phyloP scores from a whole-genome alignment of 768 basidiomycete genomes.

The Naganishia randhawae region DNA sequence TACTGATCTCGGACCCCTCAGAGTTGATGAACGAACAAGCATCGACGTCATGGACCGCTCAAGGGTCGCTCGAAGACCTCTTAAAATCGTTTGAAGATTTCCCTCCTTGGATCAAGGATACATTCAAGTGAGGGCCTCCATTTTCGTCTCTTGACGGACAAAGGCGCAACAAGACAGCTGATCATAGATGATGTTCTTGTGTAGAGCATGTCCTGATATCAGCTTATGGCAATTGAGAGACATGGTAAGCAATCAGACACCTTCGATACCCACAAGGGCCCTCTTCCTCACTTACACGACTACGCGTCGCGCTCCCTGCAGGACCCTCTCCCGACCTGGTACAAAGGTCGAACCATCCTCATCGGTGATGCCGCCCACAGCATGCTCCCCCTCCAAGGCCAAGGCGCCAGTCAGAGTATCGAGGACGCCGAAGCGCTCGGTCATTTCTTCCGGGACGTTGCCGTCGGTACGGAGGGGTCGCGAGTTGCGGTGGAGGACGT shows the following conservation, averaged over 20 bases:
- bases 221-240: not conserved
- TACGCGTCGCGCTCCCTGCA: not conserved
- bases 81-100: conserved; percentile 22
- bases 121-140: conserved; percentile 9
- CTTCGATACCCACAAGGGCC: not conserved
- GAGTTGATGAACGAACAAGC: conserved; percentile 22
- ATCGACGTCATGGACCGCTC: conserved; percentile 25
- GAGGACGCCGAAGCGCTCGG: conserved; percentile 23
- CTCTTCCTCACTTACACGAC: not conserved
- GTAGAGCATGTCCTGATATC: not conserved
- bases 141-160: not conserved
- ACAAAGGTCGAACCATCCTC: conserved; percentile 25
- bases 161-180: not conserved
- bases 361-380: conserved; percentile 28
- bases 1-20: not conserved
- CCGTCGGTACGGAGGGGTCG: not conserved
- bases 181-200: not conserved
- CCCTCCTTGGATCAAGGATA: conserved; percentile 27
- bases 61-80: conserved; percentile 23
- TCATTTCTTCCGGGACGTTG: not conserved
- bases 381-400: conserved; percentile 27
- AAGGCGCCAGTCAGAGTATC: conserved; percentile 27
- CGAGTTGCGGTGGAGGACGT: not conserved
- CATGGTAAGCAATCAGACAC: not conserved
- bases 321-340: conserved; percentile 27